Evolutionary conservation across 2,329 filamentous ascomycete species (phyloP).

Genomic region (Fusarium globosum): DNA sequence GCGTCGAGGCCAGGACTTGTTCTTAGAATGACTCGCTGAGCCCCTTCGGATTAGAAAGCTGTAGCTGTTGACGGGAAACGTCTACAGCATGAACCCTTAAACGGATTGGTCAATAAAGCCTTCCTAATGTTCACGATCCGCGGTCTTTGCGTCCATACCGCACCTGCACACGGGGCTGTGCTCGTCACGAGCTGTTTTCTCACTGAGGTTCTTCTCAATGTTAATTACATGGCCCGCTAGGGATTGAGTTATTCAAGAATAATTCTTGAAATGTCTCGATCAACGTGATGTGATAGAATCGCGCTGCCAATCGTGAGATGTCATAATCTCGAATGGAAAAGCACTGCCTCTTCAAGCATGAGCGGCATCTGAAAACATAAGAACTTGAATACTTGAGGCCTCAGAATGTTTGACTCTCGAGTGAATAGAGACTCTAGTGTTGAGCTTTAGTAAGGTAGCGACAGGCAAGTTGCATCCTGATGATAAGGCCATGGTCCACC

Average conservation of each 20-base stretch:
- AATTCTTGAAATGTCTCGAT: neutral
- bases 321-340: neutral
- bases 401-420: neutral
- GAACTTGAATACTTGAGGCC: neutral
- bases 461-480: neutral
- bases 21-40: accelerated
- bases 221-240: neutral
- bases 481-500: no score
- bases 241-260: neutral
- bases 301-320: neutral
- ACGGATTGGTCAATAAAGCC: accelerated
- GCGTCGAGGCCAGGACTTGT: accelerated
- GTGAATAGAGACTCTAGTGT: neutral
- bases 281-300: neutral
- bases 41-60: neutral
- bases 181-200: no score
- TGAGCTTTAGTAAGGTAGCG: neutral
- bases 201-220: neutral
- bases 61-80: accelerated
- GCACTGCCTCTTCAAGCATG: neutral
- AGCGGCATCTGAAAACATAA: neutral
- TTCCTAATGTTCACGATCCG: no score
- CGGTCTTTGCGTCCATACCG: neutral
- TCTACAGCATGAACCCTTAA: accelerated
- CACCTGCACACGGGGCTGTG: neutral